Evolutionary conservation across 1,284 basidiomycete genomes (phyloP).

Genomic region (Prillingera fragicola): DNA sequence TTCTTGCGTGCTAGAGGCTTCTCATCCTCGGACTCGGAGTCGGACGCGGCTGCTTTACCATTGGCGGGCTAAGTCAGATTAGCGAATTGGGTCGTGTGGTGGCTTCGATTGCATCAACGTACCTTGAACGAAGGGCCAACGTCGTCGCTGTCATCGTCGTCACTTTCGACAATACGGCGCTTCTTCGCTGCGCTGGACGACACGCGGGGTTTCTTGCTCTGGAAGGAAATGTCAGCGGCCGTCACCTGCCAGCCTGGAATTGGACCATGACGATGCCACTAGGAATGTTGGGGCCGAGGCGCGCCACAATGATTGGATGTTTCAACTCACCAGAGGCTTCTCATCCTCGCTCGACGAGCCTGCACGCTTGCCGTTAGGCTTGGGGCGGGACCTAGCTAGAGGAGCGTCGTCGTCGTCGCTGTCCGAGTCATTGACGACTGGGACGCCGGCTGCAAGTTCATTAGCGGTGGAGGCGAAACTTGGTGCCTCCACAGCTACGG

Average conservation of each 20-base stretch:
- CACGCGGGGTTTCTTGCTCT: conserved; percentile 28
- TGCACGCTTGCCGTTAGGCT: conserved; percentile 29
- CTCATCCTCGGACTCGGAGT: conserved; percentile 54
- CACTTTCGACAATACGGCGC: conserved; percentile 37
- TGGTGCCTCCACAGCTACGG: conserved; percentile 8
- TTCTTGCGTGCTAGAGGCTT: conserved; percentile 55
- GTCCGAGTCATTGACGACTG: conserved; percentile 10
- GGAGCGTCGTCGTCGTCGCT: conserved; percentile 17
- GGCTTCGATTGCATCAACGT: too few relatives aligned
- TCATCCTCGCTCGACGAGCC: conserved; percentile 37
- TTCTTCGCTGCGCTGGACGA: conserved; percentile 25
- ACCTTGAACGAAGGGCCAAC: conserved; percentile 41
- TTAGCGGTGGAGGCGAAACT: conserved; percentile 11
- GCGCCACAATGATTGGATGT: not conserved
- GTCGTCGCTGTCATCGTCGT: conserved; percentile 27
- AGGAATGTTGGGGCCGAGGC: too few relatives aligned
- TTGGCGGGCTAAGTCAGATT: too few relatives aligned
- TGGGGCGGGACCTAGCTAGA: conserved; percentile 9
- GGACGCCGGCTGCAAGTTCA: conserved; percentile 8
- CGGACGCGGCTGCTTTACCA: conserved; percentile 6
- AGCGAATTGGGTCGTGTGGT: conserved; percentile 12
- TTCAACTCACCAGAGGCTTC: conserved; percentile 41
- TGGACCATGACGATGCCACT: not conserved
- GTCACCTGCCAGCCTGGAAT: not conserved
- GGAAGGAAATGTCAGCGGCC: not conserved